These are phyloP conservation scores for Panellus pusillus DNA, from an alignment of 768 basidiomycete genomes.

Conservation along the genomic window DNA sequence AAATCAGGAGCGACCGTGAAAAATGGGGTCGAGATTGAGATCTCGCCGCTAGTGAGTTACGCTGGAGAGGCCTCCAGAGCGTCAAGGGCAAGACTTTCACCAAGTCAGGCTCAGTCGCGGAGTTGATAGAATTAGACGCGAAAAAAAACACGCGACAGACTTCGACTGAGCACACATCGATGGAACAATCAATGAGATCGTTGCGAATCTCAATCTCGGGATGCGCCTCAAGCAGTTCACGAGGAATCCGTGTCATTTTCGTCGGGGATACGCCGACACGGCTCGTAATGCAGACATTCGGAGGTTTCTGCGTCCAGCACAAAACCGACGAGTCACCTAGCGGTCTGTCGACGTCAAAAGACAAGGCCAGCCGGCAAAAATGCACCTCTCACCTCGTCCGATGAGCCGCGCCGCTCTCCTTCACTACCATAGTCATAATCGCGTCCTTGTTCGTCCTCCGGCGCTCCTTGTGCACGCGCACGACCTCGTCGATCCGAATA, in stretches of 20 bases:
- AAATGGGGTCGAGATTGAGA: conserved; percentile 82
- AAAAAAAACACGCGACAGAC: conserved; percentile 43
- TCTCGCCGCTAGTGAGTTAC: conserved; percentile 86
- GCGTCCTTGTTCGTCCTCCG: conserved; percentile 87
- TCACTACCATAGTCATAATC: conserved; percentile 95
- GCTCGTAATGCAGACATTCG: conserved; percentile 85
- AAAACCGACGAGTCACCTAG: conserved; percentile 76
- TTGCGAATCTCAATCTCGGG: conserved; percentile 84
- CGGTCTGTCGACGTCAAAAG: conserved; percentile 46
- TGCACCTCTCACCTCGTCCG: conserved; percentile 60
- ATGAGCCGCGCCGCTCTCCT: conserved; percentile 71
- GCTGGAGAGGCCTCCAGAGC: conserved; percentile 83
- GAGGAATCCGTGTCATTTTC: conserved; percentile 64
- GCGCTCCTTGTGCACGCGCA: conserved; percentile 84
- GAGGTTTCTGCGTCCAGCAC: conserved; percentile 74
- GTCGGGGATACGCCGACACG: conserved; percentile 69
- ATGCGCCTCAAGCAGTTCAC: conserved; percentile 69
- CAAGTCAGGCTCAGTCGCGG: conserved; percentile 69
- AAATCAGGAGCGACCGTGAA: conserved; percentile 70
- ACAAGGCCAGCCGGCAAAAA: neutral
- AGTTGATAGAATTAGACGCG: conserved; percentile 71
- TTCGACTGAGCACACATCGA: conserved; percentile 94
- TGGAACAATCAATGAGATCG: conserved; percentile 85
- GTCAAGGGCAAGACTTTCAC: conserved; percentile 78
- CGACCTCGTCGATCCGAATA: conserved; percentile 85